phyloP scores from a whole-genome alignment of 345 rosid species.

The Bruguiera sexangula region DNA sequence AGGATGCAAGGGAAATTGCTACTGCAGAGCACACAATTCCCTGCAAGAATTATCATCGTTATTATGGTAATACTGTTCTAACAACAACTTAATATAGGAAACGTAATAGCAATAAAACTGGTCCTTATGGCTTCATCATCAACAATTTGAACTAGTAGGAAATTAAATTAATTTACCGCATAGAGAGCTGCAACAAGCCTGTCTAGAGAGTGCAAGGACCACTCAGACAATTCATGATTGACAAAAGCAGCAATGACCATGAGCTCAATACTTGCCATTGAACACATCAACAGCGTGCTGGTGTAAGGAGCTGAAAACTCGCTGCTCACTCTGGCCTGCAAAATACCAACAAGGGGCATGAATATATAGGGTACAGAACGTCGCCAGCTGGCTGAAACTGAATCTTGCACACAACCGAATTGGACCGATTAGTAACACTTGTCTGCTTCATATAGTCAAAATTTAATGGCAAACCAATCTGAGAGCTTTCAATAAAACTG shows the following conservation, averaged over 20 bases:
- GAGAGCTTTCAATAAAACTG: background rate
- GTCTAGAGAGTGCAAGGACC: conserved; percentile 59
- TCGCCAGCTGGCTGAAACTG: no score
- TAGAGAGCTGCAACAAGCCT: conserved; percentile 67
- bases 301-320: conserved; percentile 83
- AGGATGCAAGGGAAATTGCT: conserved; percentile 59
- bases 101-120: no score
- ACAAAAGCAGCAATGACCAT: conserved; percentile 38
- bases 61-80: no score
- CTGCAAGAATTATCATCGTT: conserved; percentile 28
- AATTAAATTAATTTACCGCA: conserved; percentile 39
- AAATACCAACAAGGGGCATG: background rate
- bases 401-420: no score
- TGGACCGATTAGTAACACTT: no score
- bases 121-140: no score
- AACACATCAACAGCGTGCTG: conserved; percentile 62
- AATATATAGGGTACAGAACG: no score
- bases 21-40: conserved; percentile 72
- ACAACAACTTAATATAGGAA: no score
- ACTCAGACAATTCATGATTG: conserved; percentile 40
- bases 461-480: background rate
- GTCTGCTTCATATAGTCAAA: no score
- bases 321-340: conserved; percentile 58
- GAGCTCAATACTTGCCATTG: conserved; percentile 66
- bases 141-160: background rate